Conservation (phyloP, 768 basidiomycete species). For the Tylopilus felleus region DNA sequence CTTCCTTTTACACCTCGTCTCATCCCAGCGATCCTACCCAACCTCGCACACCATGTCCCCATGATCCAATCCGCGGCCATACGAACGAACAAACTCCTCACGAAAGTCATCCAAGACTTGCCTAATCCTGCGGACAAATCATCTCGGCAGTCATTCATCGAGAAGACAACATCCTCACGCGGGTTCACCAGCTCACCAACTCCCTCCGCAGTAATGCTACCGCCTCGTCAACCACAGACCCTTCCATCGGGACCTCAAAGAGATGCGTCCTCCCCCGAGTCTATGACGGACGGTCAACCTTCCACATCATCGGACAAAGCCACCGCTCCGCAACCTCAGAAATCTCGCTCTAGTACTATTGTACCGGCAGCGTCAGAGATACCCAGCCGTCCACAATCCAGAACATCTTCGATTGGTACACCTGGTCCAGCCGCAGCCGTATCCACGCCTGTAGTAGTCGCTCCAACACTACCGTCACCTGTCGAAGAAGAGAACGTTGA, state of each 20-base stretch:
- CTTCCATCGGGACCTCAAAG: constrained; percentile 39
- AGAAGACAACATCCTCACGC: constrained; percentile 36
- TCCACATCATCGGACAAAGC: constrained; percentile 36
- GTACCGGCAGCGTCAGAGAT: constrained; percentile 28
- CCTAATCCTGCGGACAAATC: constrained; percentile 63
- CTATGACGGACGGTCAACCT: constrained; percentile 32
- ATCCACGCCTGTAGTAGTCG: constrained; percentile 30
- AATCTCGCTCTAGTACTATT: constrained; percentile 25
- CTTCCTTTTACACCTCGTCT: constrained; percentile 92
- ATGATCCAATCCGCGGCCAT: constrained; percentile 87
- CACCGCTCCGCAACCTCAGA: constrained; percentile 34
- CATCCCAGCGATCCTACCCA: constrained; percentile 89
- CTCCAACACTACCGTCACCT: constrained; percentile 29
- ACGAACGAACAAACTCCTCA: constrained; percentile 81
- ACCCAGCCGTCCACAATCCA: constrained; percentile 63
- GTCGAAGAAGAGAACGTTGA: constrained; percentile 40
- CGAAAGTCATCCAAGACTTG: constrained; percentile 79
- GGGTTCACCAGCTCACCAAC: constrained; percentile 53
- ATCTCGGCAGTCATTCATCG: constrained; percentile 20
- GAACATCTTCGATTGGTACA: constrained; percentile 46
- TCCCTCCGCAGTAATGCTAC: constrained; percentile 35
- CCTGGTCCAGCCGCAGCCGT: constrained; percentile 32
- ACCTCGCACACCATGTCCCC: constrained; percentile 86
- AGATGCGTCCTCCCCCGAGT: constrained; percentile 51
- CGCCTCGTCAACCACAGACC: constrained; percentile 48